These are phyloP conservation scores for Kluyveromyces nonfermentans DNA, from an alignment of 805 yeast species.

Conservation along the genomic window DNA sequence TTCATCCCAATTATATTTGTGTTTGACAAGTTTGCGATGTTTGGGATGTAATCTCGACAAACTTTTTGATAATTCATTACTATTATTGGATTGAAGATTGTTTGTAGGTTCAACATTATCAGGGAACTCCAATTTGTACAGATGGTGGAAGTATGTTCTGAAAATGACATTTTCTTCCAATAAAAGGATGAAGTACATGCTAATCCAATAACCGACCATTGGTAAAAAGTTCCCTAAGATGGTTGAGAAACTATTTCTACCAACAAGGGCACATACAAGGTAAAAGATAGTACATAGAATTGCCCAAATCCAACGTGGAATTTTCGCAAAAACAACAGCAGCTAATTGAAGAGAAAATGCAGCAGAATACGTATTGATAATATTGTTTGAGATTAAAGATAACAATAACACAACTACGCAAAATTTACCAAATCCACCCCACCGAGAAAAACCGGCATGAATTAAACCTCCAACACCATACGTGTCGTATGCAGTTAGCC, in stretches of 20 bases:
- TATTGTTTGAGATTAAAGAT: slow-evolving; percentile 73
- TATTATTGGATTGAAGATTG: background rate
- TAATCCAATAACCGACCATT: slow-evolving; percentile 87
- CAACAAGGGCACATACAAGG: slow-evolving; percentile 64
- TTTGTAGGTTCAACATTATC: slow-evolving; percentile 5
- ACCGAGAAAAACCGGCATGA: slow-evolving; percentile 51
- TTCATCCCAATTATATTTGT: slow-evolving; percentile 58
- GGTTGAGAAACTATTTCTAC: slow-evolving; percentile 59
- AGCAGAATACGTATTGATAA: slow-evolving; percentile 71
- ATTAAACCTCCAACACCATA: slow-evolving; percentile 73
- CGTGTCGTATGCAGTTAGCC: slow-evolving; percentile 45
- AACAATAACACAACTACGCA: slow-evolving; percentile 59
- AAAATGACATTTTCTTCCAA: slow-evolving; percentile 67
- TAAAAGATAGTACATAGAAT: slow-evolving; percentile 53
- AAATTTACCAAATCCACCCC: slow-evolving; percentile 74
- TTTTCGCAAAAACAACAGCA: slow-evolving; percentile 41
- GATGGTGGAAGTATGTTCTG: slow-evolving; percentile 38
- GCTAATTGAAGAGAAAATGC: slow-evolving; percentile 69
- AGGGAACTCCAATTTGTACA: slow-evolving; percentile 39
- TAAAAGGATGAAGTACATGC: slow-evolving; percentile 65
- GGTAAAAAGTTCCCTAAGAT: slow-evolving; percentile 78
- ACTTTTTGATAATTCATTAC: background rate
- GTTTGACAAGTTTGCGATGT: slow-evolving; percentile 13
- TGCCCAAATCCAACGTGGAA: slow-evolving; percentile 77
- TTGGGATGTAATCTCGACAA: background rate